Evolutionary conservation across 2,329 filamentous ascomycete species (phyloP), one percentile per base, ranked within the genome.

Genomic region (Colletotrichum falcatum): DNA sequence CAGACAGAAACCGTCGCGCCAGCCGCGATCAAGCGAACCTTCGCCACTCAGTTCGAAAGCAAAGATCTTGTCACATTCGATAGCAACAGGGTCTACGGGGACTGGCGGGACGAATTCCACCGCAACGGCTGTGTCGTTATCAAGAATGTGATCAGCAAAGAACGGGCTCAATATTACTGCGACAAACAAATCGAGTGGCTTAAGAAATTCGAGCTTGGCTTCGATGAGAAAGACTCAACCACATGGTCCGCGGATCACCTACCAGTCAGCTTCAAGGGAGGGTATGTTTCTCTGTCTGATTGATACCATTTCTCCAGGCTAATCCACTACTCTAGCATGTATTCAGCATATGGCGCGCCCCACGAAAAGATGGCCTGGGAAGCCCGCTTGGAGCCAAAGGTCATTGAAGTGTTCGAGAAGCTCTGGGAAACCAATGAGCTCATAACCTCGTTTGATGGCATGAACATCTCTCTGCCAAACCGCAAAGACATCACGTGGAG

Each of bases 291-390:
- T 16, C 3, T 2, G 11, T 7, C 6, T 12, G 26, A 6, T 3
- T n/a, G 28, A 6, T 9, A 0, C 0, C 5, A 8, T 35, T 33
- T 12, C 18, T 12, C 30, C 23, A 2, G 3, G 28, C 30, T 54
- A 11, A 48, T 8, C 1, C 1, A 16, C 23, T 5, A 9, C 26
- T 33, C 23, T 20, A 69, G 83, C 63, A 84, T 83, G 78, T 85
- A 83, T 74, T 78, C 78, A 35, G 73, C 72, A 20, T 84, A 84
- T 61, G 76, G 75, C 11, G 76, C 78, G 1, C 72, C 79, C 1
- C 83, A 85, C 61, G 83, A 85, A 74, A 80, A 82, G 71, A 79
- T 81, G 72, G 78, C 79, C 1, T 85, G 83, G 83, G 83, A 84
- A 48, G 81, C 82, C 4, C 75, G 81, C 28, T 80, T 75, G 30